Percentiles rank a stretch among this genome's conserved stretches.
phyloP scores from a whole-genome alignment of 345 rosid species.

The Acer yangbiense region DNA sequence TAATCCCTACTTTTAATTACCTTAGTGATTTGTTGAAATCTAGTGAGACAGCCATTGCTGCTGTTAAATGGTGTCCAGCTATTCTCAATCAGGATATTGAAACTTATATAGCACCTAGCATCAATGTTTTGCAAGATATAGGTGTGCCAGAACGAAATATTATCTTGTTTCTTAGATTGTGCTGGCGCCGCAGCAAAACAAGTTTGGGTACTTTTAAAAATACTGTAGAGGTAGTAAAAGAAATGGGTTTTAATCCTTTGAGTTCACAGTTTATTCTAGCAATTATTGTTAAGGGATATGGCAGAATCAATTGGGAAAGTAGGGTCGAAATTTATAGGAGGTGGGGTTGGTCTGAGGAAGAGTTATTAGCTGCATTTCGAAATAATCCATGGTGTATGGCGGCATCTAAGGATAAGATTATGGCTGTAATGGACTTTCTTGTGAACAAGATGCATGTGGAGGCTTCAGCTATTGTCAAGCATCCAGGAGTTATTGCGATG shows the following conservation, averaged over 20 bases:
- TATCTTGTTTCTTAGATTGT: not conserved
- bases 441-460: constrained; percentile 32
- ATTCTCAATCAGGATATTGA: not conserved
- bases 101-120: not conserved
- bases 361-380: constrained; percentile 18
- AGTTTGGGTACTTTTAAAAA: not conserved
- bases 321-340: constrained; percentile 20
- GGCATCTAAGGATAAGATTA: constrained; percentile 20
- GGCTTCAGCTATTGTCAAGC: constrained; percentile 1
- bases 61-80: not conserved
- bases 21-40: constrained; percentile 18
- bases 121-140: constrained; percentile 15
- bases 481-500: not conserved
- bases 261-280: constrained; percentile 19
- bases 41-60: constrained; percentile 5
- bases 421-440: constrained; percentile 21
- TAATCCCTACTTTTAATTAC: constrained; percentile 30
- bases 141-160: constrained; percentile 31
- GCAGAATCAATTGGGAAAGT: constrained; percentile 19
- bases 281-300: not conserved
- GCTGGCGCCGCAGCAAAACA: not conserved
- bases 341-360: constrained; percentile 38
- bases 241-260: constrained; percentile 31
- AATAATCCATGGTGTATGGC: constrained; percentile 12
- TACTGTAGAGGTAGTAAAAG: constrained; percentile 21